Evolutionary conservation across 78 protist species (phyloP), one percentile per base, ranked within the genome.

Genomic region (Blattamonas nauphoetae): DNA sequence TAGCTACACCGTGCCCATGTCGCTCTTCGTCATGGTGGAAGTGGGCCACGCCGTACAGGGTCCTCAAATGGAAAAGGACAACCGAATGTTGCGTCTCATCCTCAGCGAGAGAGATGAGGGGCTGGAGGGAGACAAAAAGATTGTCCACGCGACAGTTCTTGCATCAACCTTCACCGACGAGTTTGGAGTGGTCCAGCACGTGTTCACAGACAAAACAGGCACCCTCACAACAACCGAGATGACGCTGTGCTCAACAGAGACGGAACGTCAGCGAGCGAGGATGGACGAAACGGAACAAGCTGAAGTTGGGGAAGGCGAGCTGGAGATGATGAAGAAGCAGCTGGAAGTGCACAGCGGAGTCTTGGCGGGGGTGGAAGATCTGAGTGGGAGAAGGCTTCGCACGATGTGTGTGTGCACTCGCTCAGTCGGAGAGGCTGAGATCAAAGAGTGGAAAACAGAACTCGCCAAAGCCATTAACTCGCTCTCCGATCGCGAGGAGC

Each of bases 141-240:
- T n/a, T n/a, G n/a, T n/a, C n/a, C n/a, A n/a, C n/a, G n/a, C n/a
- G n/a, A n/a, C n/a, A 1, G 92, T 89, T 32, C 0, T 71, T 33
- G 85, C 92, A 29, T 34, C 92, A 35, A 83, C 1, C 38, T 46
- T 91, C 71, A 80, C 44, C 45, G 92, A 91, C 33, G 86, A 88
- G 87, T 86, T 89, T 44, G 88, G 90, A 3, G 3, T 78, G 80
- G 34, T 86, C 33, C 64, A 86, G 33, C 2, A 77, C 43, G 44
- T 91, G 36, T 89, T 91, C 81, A 21, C 89, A 35, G 93, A 91
- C 84, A 91, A 91, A 85, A 91, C 93, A 1, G 93, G 93, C 33
- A 91, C 93, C 36, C 89, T 91, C n/a, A 91, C 93, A n/a, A 42
- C 42, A 0, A 91, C 88, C 38, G 36, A 44, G 46, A 82, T 89